Percentiles rank a stretch among this genome's conserved stretches.
phyloP scores from a whole-genome alignment of 163 green algal genomes.

The Scenedesmus sp. region DNA sequence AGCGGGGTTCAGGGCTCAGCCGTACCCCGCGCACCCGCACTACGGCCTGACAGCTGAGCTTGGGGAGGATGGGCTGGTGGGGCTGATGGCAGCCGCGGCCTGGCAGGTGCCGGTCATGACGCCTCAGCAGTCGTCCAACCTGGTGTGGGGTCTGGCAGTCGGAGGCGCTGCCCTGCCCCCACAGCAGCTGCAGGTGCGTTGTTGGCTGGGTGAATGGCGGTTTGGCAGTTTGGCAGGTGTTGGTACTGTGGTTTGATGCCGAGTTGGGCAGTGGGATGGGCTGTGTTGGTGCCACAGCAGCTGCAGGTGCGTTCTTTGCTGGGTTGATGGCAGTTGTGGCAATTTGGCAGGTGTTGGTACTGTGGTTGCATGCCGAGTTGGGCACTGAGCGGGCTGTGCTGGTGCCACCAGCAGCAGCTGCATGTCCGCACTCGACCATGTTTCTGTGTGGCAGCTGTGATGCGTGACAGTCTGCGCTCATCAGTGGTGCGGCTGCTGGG shows the following conservation, averaged over 20 bases:
- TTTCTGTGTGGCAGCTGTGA: too few relatives aligned
- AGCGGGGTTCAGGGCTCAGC: background rate
- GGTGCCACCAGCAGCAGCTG: too few relatives aligned
- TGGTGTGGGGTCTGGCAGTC: background rate
- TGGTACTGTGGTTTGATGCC: background rate
- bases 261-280: background rate
- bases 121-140: background rate
- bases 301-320: background rate
- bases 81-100: background rate
- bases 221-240: background rate
- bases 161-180: background rate
- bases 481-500: too few relatives aligned
- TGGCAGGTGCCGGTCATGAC: conserved; percentile 1
- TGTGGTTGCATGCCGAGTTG: too few relatives aligned
- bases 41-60: background rate
- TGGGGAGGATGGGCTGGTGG: background rate
- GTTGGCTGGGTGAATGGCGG: background rate
- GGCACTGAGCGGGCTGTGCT: too few relatives aligned
- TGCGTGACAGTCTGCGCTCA: too few relatives aligned
- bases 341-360: too few relatives aligned
- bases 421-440: too few relatives aligned
- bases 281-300: background rate
- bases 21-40: background rate
- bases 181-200: conserved; percentile 11
- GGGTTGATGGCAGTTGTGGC: too few relatives aligned